Evolutionary conservation across 805 yeast species (phyloP), one percentile per base, ranked within the genome.

Genomic region (Wickerhamomyces bovis): DNA sequence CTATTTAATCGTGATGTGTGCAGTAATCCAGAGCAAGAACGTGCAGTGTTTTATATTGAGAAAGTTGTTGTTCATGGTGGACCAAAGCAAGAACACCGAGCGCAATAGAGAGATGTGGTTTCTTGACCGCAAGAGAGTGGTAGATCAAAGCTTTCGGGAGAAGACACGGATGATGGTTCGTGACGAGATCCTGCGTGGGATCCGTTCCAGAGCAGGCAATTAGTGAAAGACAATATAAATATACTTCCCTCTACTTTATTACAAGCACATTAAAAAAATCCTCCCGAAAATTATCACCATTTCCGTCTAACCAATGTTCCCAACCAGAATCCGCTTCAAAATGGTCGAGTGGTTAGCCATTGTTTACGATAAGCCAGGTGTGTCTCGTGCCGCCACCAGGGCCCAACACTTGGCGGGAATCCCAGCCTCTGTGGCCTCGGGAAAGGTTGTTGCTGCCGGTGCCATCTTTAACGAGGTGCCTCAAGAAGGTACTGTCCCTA

Each of bases 301-400:
- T 16, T 20, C 12, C 22, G 7, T 8, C 12, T 13, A 33, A n/a
- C 36, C 36, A 21, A 49, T 52, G 60, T 22, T 44, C 23, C 46
- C 55, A 31, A 41, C 50, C 12, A 44, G 51, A 38, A 42, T 38
- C 12, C 43, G 50, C 3, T 41, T 44, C 39, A 67, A 62, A 48
- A 68, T 71, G 75, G 71, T 68, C 68, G 88, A 83, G 62, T 83
- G 82, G 77, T 70, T 80, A 61, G 92, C 81, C 15, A 70, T 83
- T 58, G 77, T 85, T 31, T 81, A 71, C 63, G 95, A 86, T 62
- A 78, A 77, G 58, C 86, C 87, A 42, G 79, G 77, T 38, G 65
- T 77, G 33, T 57, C 50, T 22, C 10, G 89, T 62, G 52, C 75
- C 3, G 55, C 63, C 15, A 68, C 69, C 39, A 76, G 87, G 64